These are phyloP conservation scores for Apiospora koreana DNA, from an alignment of 2,329 filamentous ascomycete species.

Conservation along the genomic window DNA sequence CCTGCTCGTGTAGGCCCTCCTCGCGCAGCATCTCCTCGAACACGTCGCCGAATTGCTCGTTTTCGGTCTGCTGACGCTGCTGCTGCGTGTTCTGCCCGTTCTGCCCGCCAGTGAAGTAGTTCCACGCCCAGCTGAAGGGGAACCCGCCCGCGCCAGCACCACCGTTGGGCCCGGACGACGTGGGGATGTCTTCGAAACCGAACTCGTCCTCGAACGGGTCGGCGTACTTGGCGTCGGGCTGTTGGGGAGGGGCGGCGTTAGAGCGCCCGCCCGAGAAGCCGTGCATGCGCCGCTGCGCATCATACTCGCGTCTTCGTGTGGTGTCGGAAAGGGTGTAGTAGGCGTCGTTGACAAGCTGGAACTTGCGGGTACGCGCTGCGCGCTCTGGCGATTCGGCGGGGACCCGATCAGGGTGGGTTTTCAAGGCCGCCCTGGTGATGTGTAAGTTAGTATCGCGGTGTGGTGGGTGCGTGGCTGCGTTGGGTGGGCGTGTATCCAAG, in stretches of 20 bases:
- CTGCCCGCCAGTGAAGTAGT: conserved; percentile 49
- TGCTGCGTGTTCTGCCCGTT: conserved; percentile 37
- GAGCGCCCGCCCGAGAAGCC: conserved; percentile 36
- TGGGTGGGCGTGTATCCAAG: neutral
- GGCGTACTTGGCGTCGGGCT: conserved; percentile 39
- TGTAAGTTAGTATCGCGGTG: neutral
- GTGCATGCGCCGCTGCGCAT: conserved; percentile 66
- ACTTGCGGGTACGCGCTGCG: conserved; percentile 76
- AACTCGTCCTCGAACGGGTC: conserved; percentile 51
- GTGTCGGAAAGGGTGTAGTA: conserved; percentile 89
- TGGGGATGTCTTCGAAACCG: conserved; percentile 36
- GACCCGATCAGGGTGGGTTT: conserved; percentile 92
- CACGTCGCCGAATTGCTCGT: conserved; percentile 83
- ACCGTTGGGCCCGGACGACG: conserved; percentile 43
- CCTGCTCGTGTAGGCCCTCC: conserved; percentile 77
- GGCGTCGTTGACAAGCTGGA: conserved; percentile 90
- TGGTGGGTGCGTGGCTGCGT: conserved; percentile 18
- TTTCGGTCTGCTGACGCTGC: conserved; percentile 58
- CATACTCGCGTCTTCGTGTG: conserved; percentile 78
- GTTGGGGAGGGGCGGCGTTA: conserved; percentile 22
- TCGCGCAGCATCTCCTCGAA: conserved; percentile 91
- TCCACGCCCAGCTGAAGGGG: conserved; percentile 78
- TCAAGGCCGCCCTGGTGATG: conserved; percentile 71
- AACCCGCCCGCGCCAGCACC: conserved; percentile 34
- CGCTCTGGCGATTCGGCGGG: conserved; percentile 82